Evolutionary conservation across 106 monocot species (phyloP).

Genomic region (Allium sativum): DNA sequence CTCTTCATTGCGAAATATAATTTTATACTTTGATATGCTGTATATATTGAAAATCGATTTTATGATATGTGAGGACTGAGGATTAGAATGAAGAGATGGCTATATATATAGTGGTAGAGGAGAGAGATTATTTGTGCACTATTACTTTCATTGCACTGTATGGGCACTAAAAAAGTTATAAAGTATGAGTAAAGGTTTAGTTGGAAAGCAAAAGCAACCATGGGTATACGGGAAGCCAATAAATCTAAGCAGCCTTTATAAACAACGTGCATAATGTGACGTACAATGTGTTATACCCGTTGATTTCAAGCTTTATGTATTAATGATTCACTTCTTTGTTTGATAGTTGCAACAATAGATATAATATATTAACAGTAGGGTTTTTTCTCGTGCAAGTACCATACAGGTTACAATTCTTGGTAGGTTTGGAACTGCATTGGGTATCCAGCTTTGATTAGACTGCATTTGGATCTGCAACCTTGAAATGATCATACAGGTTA

Average conservation of each 20-base stretch:
- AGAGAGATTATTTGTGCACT: not conserved
- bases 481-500: too few species aligned
- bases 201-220: conserved; percentile 5
- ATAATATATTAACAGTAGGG: too few species aligned
- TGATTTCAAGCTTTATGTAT: too few species aligned
- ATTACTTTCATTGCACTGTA: not conserved
- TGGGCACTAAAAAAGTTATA: conserved; percentile 8
- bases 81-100: conserved; percentile 14
- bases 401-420: too few species aligned
- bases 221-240: not conserved
- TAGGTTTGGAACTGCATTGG: too few species aligned
- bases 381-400: too few species aligned
- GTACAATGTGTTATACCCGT: not conserved
- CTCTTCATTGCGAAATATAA: conserved; percentile 8
- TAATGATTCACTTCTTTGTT: too few species aligned
- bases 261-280: not conserved
- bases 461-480: too few species aligned
- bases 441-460: too few species aligned
- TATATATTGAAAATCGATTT: not conserved
- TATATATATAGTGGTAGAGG: conserved; percentile 23
- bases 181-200: conserved; percentile 1
- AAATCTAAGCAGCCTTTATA: not conserved
- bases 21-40: too few species aligned
- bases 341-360: too few species aligned
- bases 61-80: not conserved